Percentiles rank a stretch among this genome's conserved stretches.
Conservation (phyloP, 108 stramenopile species). For the Phaeodactylum tricornutum region DNA sequence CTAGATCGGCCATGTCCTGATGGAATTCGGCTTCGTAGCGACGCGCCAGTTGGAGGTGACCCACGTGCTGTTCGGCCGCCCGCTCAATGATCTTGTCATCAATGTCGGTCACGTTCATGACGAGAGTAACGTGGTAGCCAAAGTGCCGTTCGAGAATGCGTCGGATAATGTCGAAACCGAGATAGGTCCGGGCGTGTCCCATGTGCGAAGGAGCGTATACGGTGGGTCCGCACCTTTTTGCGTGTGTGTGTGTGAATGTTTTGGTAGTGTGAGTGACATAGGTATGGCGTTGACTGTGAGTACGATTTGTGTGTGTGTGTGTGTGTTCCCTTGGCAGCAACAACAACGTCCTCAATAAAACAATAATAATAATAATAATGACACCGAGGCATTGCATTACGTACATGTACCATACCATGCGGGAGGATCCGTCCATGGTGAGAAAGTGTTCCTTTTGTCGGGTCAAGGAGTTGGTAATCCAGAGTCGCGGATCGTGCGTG, state of each 20-base stretch:
- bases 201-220: conserved; percentile 95
- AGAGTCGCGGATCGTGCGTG: conserved; percentile 2
- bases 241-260: neutral
- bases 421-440: conserved; percentile 5
- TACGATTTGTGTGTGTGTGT: neutral
- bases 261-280: neutral
- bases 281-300: neutral
- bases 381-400: too few species aligned
- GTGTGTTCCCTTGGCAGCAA: neutral
- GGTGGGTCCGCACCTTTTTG: conserved; percentile 93
- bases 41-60: conserved; percentile 81
- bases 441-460: conserved; percentile 13
- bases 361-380: neutral
- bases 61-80: conserved; percentile 35
- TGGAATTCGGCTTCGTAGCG: conserved; percentile 91
- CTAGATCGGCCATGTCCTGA: conserved; percentile 89
- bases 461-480: conserved; percentile 19
- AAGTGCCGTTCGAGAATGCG: conserved; percentile 94
- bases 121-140: conserved; percentile 83
- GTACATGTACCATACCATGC: conserved; percentile 23
- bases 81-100: conserved; percentile 98
- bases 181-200: conserved; percentile 97
- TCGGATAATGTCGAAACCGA: conserved; percentile 94
- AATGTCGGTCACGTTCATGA: conserved; percentile 94
- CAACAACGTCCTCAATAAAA: neutral